Base-by-base conservation (phyloP, 768 basidiomycete species). In the Amanita molliuscula region DNA sequence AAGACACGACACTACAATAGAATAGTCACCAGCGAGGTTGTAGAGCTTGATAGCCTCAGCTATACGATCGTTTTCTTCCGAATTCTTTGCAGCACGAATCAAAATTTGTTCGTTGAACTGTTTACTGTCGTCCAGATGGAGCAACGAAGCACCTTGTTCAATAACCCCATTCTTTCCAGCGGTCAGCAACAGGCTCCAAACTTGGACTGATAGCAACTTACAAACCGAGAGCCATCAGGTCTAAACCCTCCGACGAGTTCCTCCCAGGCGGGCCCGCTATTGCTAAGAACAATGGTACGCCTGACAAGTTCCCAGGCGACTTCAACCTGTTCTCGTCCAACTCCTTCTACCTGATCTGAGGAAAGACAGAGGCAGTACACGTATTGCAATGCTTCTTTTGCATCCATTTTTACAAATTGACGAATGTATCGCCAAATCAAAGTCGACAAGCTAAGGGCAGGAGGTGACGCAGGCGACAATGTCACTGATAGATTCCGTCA, bases 41-140 rank as follows among this genome's bases (percentile, higher is more conserved):
- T 92, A 97, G 38, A 99, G 71, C 62, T 93, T 91, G 69, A 98
- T 92, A 2, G 93, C 92, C 62, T 97, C 92, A 1, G 84, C 75
- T 34, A 88, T 74, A 28, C 88, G 84, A 59, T 90, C 83, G 59
- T 92, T 92, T 48, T 85, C 77, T 59, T 90, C 82, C 1, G 87
- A 85, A 55, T 88, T 76, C 26, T 76, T 76, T 0, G 95, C 95
- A 0, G 94, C 90, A 5, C 79, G 79, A 53, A 84, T 69, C 44
- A 97, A 84, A 50, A 99, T 88, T 20, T 86, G 74, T 21, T 82
- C 81, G 52, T 92, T 82, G 69, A 86, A 93, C 44, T 84, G 76
- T 23, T 75, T 69, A 45, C 68, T 68, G 56, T 82, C 78, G 46
- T 75, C 64, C 7, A 98, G 74, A 23, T 82, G 82, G 29, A 98